Percentiles rank a stretch among this genome's conserved stretches.
Evolutionary conservation across 257 asterid genomes (phyloP).

Genomic region (Henckelia pumila): DNA sequence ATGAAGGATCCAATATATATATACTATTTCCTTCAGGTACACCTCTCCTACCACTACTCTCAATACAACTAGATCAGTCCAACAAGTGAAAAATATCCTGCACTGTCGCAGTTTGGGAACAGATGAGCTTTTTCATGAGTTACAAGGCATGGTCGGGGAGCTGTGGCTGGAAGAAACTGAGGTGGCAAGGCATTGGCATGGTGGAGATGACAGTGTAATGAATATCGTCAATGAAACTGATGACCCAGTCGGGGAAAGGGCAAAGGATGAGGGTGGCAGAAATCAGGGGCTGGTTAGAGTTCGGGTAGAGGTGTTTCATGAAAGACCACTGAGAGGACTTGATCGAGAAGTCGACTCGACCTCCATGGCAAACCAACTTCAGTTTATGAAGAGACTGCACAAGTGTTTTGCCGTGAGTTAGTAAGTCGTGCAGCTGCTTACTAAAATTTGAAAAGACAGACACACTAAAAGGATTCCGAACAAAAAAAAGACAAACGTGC

Average conservation of each 20-base stretch:
- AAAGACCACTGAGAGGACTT: slow-evolving; percentile 58
- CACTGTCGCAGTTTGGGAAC: slow-evolving; percentile 18
- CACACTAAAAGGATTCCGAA: too few relatives aligned
- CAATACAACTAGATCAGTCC: background rate
- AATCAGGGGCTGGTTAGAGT: slow-evolving; percentile 35
- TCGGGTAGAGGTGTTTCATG: slow-evolving; percentile 46
- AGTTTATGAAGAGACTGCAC: too few relatives aligned
- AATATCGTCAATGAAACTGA: slow-evolving; percentile 35
- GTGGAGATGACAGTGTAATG: slow-evolving; percentile 29
- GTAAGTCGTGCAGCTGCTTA: too few relatives aligned
- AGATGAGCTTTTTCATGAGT: slow-evolving; percentile 42
- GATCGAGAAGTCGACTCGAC: too few relatives aligned
- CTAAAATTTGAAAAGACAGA: too few relatives aligned
- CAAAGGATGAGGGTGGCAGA: slow-evolving; percentile 44
- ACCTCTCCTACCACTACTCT: background rate
- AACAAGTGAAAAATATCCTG: slow-evolving; percentile 27
- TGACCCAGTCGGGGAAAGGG: slow-evolving; percentile 33
- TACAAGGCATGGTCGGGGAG: slow-evolving; percentile 41
- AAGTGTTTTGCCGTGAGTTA: too few relatives aligned
- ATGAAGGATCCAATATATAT: too few relatives aligned
- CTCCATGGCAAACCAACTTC: too few relatives aligned
- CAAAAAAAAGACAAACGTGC: too few relatives aligned
- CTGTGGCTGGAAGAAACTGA: slow-evolving; percentile 43
- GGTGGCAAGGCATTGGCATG: slow-evolving; percentile 45
- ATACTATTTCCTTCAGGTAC: slow-evolving; percentile 92